Conservation (phyloP, 306 rosid genomes). For the Cucurbita pepo region DNA sequence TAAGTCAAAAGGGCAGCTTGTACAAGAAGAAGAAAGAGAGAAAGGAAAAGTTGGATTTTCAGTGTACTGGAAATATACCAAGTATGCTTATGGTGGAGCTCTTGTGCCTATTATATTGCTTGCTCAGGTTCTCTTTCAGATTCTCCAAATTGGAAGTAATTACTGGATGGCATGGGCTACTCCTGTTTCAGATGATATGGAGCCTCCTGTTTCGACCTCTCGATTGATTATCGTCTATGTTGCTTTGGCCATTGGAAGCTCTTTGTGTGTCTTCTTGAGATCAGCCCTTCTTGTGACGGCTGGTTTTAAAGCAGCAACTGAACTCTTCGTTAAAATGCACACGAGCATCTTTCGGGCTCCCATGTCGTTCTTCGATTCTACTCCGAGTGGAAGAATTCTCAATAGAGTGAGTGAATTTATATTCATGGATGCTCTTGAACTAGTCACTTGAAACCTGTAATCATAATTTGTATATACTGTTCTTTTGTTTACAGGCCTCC, state of each 20-base stretch:
- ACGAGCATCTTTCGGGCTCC: slow-evolving; percentile 62
- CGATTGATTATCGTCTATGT: slow-evolving; percentile 43
- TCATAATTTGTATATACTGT: neutral
- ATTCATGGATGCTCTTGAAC: neutral
- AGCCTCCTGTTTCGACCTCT: slow-evolving; percentile 27
- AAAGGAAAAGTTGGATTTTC: slow-evolving; percentile 62
- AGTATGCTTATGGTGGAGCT: slow-evolving; percentile 62
- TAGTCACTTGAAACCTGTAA: neutral
- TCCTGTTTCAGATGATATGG: slow-evolving; percentile 45
- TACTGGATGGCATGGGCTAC: slow-evolving; percentile 96
- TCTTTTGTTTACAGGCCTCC: slow-evolving; percentile 40
- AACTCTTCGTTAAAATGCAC: slow-evolving; percentile 74
- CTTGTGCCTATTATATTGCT: slow-evolving; percentile 68
- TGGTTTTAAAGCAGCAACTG: slow-evolving; percentile 56
- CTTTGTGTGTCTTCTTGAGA: slow-evolving; percentile 42
- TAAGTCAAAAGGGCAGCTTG: slow-evolving; percentile 47
- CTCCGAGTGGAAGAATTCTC: slow-evolving; percentile 75
- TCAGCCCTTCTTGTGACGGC: slow-evolving; percentile 30
- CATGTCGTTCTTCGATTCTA: slow-evolving; percentile 81
- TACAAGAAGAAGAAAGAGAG: slow-evolving; percentile 90
- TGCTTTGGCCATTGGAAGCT: slow-evolving; percentile 54
- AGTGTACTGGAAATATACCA: slow-evolving; percentile 63
- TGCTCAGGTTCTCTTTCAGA: slow-evolving; percentile 46
- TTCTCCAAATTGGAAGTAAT: slow-evolving; percentile 77
- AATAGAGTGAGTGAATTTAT: slow-evolving; percentile 40